These are phyloP conservation scores for Diaporthe longicolla DNA, from an alignment of 2,329 filamentous ascomycete genomes.

Conservation along the genomic window DNA sequence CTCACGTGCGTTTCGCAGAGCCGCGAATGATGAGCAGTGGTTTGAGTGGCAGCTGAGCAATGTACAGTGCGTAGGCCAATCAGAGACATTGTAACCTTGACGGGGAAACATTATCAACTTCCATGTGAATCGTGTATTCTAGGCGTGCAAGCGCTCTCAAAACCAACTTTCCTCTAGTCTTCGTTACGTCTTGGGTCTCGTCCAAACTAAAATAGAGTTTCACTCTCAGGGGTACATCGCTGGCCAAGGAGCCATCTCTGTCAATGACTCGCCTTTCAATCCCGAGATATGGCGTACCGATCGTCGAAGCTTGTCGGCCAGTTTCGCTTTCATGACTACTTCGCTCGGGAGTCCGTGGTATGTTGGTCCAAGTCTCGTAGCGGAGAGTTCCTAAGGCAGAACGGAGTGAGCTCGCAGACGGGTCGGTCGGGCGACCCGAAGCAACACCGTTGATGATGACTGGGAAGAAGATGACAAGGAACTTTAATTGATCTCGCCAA, in stretches of 20 bases:
- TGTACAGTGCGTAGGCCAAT: too few relatives aligned
- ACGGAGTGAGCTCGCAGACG: not conserved
- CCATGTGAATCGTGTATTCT: not conserved
- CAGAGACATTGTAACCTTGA: not conserved
- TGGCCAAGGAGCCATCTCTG: not conserved
- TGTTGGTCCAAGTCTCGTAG: not conserved
- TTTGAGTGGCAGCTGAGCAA: not conserved
- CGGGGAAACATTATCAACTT: not conserved
- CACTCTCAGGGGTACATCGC: not conserved
- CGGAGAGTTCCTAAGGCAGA: too few relatives aligned
- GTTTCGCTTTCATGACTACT: not conserved
- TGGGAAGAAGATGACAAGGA: not conserved
- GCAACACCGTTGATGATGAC: not conserved
- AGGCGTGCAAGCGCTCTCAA: not conserved
- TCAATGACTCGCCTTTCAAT: constrained; percentile 7
- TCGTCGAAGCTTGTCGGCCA: constrained; percentile 5
- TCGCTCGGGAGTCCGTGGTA: not conserved
- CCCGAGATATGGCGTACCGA: not conserved
- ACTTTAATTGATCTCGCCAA: constrained; percentile 25
- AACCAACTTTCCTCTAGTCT: not conserved
- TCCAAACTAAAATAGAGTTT: constrained; percentile 4
- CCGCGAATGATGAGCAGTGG: not conserved
- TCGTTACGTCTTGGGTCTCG: not conserved
- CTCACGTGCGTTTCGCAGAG: too few relatives aligned
- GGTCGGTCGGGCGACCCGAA: not conserved